Evolutionary conservation across 306 rosid genomes (phyloP), one percentile per base, ranked within the genome.

Genomic region (Sicyos baderoa): DNA sequence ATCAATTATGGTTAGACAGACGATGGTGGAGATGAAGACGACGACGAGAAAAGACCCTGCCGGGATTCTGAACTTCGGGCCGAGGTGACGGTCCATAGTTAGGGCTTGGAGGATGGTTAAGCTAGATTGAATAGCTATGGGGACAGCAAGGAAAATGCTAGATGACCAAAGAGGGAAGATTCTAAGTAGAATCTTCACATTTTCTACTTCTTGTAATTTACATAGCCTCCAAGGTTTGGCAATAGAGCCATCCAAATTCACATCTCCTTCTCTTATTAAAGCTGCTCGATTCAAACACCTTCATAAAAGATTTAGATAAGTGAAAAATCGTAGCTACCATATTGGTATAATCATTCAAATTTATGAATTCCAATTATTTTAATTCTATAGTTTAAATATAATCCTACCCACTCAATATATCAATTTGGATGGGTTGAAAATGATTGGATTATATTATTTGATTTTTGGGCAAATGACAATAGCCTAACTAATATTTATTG

Each of bases 221-320:
- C 90, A 83, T 13, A 87, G 68, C 15, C 72, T 79, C 90, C 93
- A 89, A 45, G 74, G 79, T 73, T 79, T 89, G 54, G 74, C 75
- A 35, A 77, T 63, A 62, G 78, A 68, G 0, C 85, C 88, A 57
- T 79, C 80, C 37, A 42, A 18, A 29, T 53, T 9, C 7, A 82
- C 53, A 74, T 90, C 91, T 51, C 84, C 91, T 13, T 82, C 77
- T 2, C 69, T 71, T 75, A 74, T 79, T 14, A 79, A 40, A 4
- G 88, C 86, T 40, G 88, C 91, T 1, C 76, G 60, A 13, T 83
- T 85, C 73, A 89, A 77, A 70, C 84, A 83, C 73, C 87, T 85
- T 52, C 78, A 62, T 44, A 32, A 69, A 42, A 53, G 12, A 6
- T 45, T 60, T 60, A 22, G 3, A 12, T 48, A 2, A 61, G 16